Evolutionary conservation across 2,329 filamentous ascomycete genomes (phyloP), one percentile per base, ranked within the genome.

Genomic region (Atkinsonella hypoxylon): DNA sequence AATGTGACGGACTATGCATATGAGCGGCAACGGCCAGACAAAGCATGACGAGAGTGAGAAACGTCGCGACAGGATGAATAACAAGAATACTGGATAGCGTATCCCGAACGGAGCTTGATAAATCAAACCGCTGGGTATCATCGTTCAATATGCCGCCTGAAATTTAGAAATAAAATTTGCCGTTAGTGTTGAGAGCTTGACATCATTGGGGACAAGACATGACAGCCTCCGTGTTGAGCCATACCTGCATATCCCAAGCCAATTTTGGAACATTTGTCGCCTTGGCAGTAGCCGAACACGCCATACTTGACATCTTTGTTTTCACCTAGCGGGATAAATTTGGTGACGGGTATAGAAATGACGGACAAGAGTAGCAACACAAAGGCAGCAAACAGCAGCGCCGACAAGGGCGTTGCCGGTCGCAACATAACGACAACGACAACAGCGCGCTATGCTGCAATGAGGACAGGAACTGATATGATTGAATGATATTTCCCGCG

Each of bases 321-420:
- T 48, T 80, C 82, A 38, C 87, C 90, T 41, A 98, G 75, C 10
- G 89, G 88, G 45, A 98, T 94, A 26, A 76, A 78, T 62, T 85
- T 82, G 64, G 97, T 85, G 58, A 98, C 82, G 17, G 93, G 93
- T 0, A 89, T 90, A 1, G 91, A 95, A n/a, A 98, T 72, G 39
- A 90, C 87, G 45, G 89, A 87, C 39, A 98, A 75, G 45, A 97
- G 74, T 48, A 97, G 77, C 55, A 97, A 75, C 55, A 76, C 85
- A 68, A 98, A 96, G 57, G 91, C 89, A 62, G 79, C 76, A 55
- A 94, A 79, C 62, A 97, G 84, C 65, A 97, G 73, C 58, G 95
- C 74, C 59, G 90, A 83, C 64, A 98, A 74, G 58, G 93, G 91
- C 54, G 93, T 97, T 55, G 93, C 91, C 55, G 93, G 90, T 63